These are phyloP conservation scores for Boletus eberwhitei DNA, from an alignment of 768 basidiomycete genomes.

Conservation along the genomic window DNA sequence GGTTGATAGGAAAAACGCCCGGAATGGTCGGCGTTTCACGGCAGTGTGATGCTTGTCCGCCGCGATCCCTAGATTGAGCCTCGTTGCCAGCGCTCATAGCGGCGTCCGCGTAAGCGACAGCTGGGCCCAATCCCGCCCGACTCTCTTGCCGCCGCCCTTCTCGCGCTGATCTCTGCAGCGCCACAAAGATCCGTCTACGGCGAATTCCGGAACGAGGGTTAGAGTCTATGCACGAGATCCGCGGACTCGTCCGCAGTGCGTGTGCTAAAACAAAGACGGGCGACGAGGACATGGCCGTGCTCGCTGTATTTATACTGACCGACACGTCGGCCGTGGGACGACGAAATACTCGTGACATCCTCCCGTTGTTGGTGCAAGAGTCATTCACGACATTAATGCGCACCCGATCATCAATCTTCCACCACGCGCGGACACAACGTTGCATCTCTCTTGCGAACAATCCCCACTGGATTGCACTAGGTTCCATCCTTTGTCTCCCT, in stretches of 20 bases:
- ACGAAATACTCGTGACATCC: too few relatives aligned
- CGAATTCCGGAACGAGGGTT: slow-evolving; percentile 19
- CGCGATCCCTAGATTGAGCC: slow-evolving; percentile 6
- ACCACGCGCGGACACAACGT: slow-evolving; percentile 22
- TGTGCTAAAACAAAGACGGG: too few relatives aligned
- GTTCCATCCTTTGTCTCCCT: slow-evolving; percentile 17
- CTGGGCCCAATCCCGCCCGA: neutral
- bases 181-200: slow-evolving; percentile 18
- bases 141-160: slow-evolving; percentile 3
- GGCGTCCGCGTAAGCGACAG: slow-evolving; percentile 12
- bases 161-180: slow-evolving; percentile 17
- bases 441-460: slow-evolving; percentile 14
- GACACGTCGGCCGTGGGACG: slow-evolving; percentile 2
- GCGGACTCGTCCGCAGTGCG: too few relatives aligned
- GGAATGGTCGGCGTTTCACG: slow-evolving; percentile 21
- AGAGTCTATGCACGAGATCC: too few relatives aligned
- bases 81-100: slow-evolving; percentile 11
- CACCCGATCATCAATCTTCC: slow-evolving; percentile 28
- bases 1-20: slow-evolving; percentile 20
- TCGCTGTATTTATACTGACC: neutral
- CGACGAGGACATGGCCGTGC: too few relatives aligned
- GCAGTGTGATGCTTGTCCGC: slow-evolving; percentile 17
- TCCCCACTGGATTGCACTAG: slow-evolving; percentile 7
- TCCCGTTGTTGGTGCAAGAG: neutral
- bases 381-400: neutral